Evolutionary conservation across 1,284 basidiomycete genomes (phyloP).

Genomic region (Blastosporella zonata): DNA sequence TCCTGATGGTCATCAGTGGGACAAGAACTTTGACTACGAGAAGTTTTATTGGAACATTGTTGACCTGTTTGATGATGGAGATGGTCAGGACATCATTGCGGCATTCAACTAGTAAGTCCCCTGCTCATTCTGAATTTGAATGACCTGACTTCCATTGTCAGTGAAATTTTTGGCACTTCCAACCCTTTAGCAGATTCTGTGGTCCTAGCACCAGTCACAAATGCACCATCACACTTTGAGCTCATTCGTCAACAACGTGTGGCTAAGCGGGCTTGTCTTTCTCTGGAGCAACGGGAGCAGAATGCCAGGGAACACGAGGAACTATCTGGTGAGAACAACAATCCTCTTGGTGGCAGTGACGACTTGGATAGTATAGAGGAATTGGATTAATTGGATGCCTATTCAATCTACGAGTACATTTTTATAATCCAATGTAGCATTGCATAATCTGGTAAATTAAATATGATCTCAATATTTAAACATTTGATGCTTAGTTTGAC

Average conservation of each 20-base stretch:
- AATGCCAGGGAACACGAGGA: not conserved
- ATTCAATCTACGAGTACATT: too few species aligned
- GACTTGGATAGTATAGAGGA: not conserved
- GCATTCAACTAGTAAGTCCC: constrained; percentile 12
- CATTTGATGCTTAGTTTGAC: too few species aligned
- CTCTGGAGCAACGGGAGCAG: not conserved
- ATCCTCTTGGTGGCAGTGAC: not conserved
- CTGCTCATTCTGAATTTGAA: not conserved
- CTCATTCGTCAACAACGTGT: not conserved
- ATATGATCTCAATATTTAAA: too few species aligned
- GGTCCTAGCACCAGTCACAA: constrained; percentile 16
- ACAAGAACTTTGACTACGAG: constrained; percentile 19
- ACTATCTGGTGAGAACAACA: not conserved
- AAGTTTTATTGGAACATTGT: constrained; percentile 23
- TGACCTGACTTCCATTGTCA: not conserved
- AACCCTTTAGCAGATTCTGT: not conserved
- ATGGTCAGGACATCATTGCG: constrained; percentile 16
- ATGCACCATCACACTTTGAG: not conserved
- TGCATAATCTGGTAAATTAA: too few species aligned
- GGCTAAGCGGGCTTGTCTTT: not conserved
- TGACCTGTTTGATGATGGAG: constrained; percentile 15
- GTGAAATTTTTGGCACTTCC: not conserved
- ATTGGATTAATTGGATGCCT: not conserved
- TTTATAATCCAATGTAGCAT: too few species aligned
- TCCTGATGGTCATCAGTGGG: constrained; percentile 11